Percentiles rank a stretch among this genome's conserved stretches.
These are phyloP conservation scores for Lactarius tabidus DNA, from an alignment of 768 basidiomycete genomes.

Conservation along the genomic window DNA sequence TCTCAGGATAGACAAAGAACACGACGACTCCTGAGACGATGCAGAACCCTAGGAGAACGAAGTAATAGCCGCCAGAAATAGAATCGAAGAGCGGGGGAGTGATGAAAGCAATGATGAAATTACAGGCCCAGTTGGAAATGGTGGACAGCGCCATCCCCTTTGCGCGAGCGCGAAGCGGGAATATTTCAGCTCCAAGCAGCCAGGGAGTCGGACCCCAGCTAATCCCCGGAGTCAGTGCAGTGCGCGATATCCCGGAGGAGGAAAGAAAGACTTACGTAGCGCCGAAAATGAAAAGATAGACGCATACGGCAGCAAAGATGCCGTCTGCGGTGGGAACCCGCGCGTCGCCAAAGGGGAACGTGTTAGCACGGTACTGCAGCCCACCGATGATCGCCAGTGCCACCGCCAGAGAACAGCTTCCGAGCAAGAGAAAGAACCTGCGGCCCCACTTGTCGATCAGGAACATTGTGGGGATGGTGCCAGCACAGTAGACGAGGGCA, in stretches of 20 bases:
- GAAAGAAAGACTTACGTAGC: conserved; percentile 37
- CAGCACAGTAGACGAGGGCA: conserved; percentile 45
- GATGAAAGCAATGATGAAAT: conserved; percentile 44
- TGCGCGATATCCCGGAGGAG: conserved; percentile 4
- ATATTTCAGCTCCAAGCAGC: conserved; percentile 34
- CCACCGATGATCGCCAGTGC: conserved; percentile 50
- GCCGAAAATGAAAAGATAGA: conserved; percentile 59
- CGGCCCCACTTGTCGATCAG: conserved; percentile 53
- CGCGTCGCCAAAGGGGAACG: conserved; percentile 34
- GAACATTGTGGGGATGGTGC: conserved; percentile 50
- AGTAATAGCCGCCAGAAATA: conserved; percentile 48
- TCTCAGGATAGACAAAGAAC: conserved; percentile 48
- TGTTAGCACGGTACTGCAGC: conserved; percentile 45
- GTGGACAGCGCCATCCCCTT: conserved; percentile 35
- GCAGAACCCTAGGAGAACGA: conserved; percentile 47
- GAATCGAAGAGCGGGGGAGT: conserved; percentile 57
- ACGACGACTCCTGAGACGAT: conserved; percentile 43
- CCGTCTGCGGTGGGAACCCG: conserved; percentile 35
- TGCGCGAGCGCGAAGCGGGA: conserved; percentile 33
- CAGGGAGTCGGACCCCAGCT: conserved; percentile 36
- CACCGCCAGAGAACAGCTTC: conserved; percentile 40
- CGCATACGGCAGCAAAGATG: conserved; percentile 43
- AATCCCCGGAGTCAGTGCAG: conserved; percentile 12
- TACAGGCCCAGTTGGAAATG: conserved; percentile 33
- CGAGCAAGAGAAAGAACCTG: conserved; percentile 45